Percentiles rank a stretch among this genome's conserved stretches.
Evolutionary conservation across 164 flowering plant species (phyloP).

Genomic region (Tetrastigma voinierianum): DNA sequence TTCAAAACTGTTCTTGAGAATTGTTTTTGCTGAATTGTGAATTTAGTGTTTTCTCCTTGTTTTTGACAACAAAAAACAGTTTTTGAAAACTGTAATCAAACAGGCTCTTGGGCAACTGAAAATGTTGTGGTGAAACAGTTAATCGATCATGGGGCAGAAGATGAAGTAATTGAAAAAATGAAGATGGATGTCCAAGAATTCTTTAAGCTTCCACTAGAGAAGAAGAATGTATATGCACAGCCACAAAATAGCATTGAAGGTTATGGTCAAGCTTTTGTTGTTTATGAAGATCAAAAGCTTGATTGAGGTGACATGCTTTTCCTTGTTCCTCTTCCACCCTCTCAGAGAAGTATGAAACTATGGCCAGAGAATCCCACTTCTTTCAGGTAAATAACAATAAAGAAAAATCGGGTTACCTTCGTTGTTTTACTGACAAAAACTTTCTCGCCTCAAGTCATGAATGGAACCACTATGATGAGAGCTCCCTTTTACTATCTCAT

Average conservation of each 20-base stretch:
- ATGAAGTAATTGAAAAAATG: constrained; percentile 40
- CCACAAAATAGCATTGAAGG: constrained; percentile 40
- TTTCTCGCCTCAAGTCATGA: no score
- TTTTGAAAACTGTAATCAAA: no score
- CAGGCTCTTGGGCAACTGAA: no score
- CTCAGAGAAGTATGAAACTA: constrained; percentile 23
- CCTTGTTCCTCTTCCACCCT: constrained; percentile 24
- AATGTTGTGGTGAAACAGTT: constrained; percentile 24
- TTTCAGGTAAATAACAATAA: constrained; percentile 28
- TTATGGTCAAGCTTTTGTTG: constrained; percentile 53
- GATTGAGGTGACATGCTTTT: constrained; percentile 55
- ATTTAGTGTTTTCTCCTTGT: no score
- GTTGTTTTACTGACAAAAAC: no score
- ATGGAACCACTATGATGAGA: no score
- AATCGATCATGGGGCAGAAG: constrained; percentile 46
- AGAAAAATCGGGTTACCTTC: no score
- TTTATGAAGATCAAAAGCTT: constrained; percentile 49
- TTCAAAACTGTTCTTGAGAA: no score
- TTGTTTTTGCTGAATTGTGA: no score
- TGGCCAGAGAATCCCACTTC: constrained; percentile 40
- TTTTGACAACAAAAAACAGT: no score
- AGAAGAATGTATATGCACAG: constrained; percentile 40
- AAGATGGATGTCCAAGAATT: constrained; percentile 34
- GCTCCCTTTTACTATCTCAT: no score
- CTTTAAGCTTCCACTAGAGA: constrained; percentile 47